phyloP scores from a whole-genome alignment of 2,329 filamentous ascomycete genomes.

The Arthrobotrys iridis region DNA sequence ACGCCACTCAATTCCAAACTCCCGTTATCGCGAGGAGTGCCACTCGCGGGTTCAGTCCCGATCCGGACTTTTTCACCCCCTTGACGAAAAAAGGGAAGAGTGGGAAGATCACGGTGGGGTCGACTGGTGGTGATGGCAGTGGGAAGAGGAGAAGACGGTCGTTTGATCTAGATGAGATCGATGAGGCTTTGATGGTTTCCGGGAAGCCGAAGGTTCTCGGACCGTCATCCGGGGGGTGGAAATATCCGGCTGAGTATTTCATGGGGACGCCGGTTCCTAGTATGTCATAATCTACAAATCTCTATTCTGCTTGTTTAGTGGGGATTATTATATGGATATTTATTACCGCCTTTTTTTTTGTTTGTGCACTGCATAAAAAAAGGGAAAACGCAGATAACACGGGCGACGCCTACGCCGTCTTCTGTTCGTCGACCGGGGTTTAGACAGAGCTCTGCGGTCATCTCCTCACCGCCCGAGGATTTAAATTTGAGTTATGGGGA shows the following conservation, averaged over 20 bases:
- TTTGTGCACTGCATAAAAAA: too few species aligned
- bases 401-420: conserved; percentile 39
- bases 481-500: conserved; percentile 48
- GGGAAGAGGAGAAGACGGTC: conserved; percentile 37
- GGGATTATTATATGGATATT: neutral
- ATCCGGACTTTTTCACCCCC: conserved; percentile 43
- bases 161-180: conserved; percentile 52
- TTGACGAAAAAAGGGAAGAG: neutral
- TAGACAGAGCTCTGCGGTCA: conserved; percentile 15
- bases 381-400: conserved; percentile 5
- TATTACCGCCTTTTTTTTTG: too few species aligned
- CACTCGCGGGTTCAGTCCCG: conserved; percentile 46
- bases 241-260: conserved; percentile 25
- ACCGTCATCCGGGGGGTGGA: conserved; percentile 39
- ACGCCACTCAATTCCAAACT: neutral
- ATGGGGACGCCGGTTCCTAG: conserved; percentile 15
- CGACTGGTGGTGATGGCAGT: neutral
- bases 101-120: neutral
- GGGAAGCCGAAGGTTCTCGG: conserved; percentile 40
- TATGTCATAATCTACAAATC: neutral
- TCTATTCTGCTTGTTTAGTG: neutral
- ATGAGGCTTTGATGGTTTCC: conserved; percentile 38
- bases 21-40: neutral
- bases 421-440: conserved; percentile 8
- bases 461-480: conserved; percentile 39